These are phyloP conservation scores for Diplocarpon rosae DNA, from an alignment of 2,329 filamentous ascomycete species.

Conservation along the genomic window DNA sequence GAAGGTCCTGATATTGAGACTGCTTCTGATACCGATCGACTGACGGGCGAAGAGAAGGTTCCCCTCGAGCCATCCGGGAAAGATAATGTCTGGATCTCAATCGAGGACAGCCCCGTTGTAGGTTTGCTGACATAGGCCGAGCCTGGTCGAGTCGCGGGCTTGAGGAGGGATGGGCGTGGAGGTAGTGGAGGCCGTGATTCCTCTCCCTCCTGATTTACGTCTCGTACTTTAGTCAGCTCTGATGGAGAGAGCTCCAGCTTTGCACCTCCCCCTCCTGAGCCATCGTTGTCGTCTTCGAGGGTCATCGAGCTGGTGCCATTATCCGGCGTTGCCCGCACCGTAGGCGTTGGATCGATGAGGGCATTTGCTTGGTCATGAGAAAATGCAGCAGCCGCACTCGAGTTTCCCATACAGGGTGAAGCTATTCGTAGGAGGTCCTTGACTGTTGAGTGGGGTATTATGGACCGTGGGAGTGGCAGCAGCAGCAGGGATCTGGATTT, in stretches of 20 bases:
- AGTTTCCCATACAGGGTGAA: slow-evolving; percentile 10
- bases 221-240: background rate
- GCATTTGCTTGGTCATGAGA: slow-evolving; percentile 15
- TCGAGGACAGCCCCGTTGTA: slow-evolving; percentile 74
- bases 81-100: slow-evolving; percentile 68
- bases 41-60: slow-evolving; percentile 40
- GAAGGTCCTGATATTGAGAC: slow-evolving; percentile 18
- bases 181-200: slow-evolving; percentile 34
- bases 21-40: slow-evolving; percentile 24
- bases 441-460: background rate
- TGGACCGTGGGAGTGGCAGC: background rate
- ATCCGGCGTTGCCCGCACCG: slow-evolving; percentile 13
- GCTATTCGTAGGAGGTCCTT: slow-evolving; percentile 4
- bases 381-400: slow-evolving; percentile 2
- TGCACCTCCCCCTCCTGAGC: slow-evolving; percentile 4
- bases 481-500: background rate
- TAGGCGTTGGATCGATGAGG: slow-evolving; percentile 7
- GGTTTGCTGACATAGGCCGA: slow-evolving; percentile 45
- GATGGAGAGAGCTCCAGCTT: background rate
- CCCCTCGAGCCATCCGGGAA: slow-evolving; percentile 60
- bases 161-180: slow-evolving; percentile 31
- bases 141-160: slow-evolving; percentile 16
- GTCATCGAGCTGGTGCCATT: slow-evolving; percentile 21
- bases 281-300: slow-evolving; percentile 11
- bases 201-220: slow-evolving; percentile 21